A percentile compares a stretch with the other conserved stretches of the same genome.
Evolutionary conservation across 2,329 filamentous ascomycete genomes (phyloP).

Genomic region (Cordyceps fumosorosea): DNA sequence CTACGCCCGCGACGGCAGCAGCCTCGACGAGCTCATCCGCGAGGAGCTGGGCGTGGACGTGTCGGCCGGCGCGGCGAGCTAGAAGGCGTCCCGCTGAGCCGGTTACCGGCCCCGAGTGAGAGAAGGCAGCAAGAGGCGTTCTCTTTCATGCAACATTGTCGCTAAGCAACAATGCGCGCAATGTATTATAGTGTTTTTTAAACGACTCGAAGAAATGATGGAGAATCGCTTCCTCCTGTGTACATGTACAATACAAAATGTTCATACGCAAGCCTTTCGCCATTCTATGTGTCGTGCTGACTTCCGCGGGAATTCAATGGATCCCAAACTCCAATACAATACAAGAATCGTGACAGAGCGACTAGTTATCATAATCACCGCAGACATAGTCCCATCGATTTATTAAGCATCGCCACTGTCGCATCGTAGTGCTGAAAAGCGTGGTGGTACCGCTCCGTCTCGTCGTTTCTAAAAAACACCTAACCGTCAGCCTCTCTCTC

Average conservation of each 20-base stretch:
- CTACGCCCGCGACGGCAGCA: constrained; percentile 76
- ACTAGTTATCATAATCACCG: constrained; percentile 30
- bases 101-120: background rate
- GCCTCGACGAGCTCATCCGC: constrained; percentile 64
- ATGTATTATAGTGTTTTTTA: background rate
- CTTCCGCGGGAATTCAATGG: background rate
- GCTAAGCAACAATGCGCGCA: background rate
- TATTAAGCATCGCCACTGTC: constrained; percentile 67
- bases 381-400: constrained; percentile 61
- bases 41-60: constrained; percentile 69
- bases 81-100: constrained; percentile 5
- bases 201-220: background rate
- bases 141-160: background rate
- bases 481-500: background rate
- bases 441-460: constrained; percentile 19
- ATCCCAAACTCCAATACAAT: background rate
- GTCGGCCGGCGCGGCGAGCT: constrained; percentile 22
- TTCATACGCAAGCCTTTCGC: background rate
- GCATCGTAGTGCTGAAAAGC: constrained; percentile 58
- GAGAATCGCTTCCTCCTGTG: background rate
- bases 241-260: background rate
- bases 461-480: constrained; percentile 14
- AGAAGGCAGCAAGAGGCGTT: background rate
- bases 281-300: background rate
- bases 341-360: background rate